Evolutionary conservation across 192 early-diverging fungal genomes (phyloP).

Genomic region (Entomortierella beljakovae): DNA sequence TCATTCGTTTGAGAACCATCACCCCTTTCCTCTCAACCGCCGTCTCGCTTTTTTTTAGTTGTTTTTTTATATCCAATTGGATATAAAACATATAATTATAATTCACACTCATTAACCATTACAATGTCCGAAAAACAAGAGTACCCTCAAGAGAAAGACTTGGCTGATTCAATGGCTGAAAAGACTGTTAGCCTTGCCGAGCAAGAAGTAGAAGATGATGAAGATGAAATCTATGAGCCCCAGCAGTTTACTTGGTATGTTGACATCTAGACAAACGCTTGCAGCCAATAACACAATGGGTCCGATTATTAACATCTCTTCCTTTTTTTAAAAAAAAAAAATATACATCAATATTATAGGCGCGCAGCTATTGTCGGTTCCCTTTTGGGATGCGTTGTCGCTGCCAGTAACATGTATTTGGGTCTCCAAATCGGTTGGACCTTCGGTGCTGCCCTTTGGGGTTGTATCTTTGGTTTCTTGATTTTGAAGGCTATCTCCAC

Average conservation of each 20-base stretch:
- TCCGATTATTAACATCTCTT: too few relatives aligned
- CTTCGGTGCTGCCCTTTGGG: constrained; percentile 65
- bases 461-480: constrained; percentile 68
- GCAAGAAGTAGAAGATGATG: too few relatives aligned
- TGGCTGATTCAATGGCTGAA: too few relatives aligned
- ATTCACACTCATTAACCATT: not conserved
- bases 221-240: too few relatives aligned
- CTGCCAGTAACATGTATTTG: constrained; percentile 77
- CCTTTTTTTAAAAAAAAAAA: too few relatives aligned
- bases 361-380: constrained; percentile 71
- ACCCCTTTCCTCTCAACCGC: not conserved
- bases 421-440: constrained; percentile 75
- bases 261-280: too few relatives aligned
- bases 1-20: constrained; percentile 7
- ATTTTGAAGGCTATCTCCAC: constrained; percentile 67
- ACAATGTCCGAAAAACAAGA: too few relatives aligned
- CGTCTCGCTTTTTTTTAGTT: not conserved
- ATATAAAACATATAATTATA: not conserved
- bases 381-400: constrained; percentile 70
- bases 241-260: too few relatives aligned
- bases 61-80: not conserved
- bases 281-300: too few relatives aligned
- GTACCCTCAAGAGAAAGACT: too few relatives aligned
- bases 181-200: too few relatives aligned
- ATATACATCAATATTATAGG: too few relatives aligned